Percentiles rank a stretch among this genome's conserved stretches.
Conservation (phyloP, 164 flowering plant genomes). For the Vitis cinerea region DNA sequence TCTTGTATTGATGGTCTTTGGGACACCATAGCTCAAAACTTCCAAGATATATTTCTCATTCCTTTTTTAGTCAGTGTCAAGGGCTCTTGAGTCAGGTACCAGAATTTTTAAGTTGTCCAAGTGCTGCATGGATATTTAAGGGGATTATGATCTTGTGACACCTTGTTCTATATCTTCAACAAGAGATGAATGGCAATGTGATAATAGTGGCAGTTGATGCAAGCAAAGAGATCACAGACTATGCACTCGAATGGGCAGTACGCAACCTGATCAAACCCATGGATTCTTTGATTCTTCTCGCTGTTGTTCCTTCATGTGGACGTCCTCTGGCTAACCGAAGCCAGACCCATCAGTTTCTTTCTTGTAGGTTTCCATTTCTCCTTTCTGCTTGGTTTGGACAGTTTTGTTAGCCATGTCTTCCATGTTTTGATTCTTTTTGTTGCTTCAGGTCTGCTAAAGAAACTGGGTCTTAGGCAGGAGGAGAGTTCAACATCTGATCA, state of each 20-base stretch:
- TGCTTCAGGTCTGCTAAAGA: constrained; percentile 27
- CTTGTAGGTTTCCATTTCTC: constrained; percentile 12
- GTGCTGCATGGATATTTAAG: too few species aligned
- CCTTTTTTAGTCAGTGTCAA: too few species aligned
- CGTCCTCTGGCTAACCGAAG: not conserved
- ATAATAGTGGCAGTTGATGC: constrained; percentile 41
- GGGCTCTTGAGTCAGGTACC: too few species aligned
- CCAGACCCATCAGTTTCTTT: constrained; percentile 12
- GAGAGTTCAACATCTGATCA: not conserved
- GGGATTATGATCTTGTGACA: too few species aligned
- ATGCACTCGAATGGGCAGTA: constrained; percentile 40
- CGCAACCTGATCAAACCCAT: constrained; percentile 26
- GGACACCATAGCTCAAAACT: too few species aligned
- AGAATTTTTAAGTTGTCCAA: too few species aligned
- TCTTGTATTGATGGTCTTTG: too few species aligned
- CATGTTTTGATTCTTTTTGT: not conserved
- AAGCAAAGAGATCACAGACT: constrained; percentile 37
- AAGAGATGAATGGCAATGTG: constrained; percentile 24
- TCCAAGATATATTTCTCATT: too few species aligned
- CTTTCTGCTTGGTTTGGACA: not conserved
- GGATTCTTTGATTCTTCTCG: constrained; percentile 32
- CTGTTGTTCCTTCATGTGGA: constrained; percentile 21
- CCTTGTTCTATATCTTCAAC: too few species aligned
- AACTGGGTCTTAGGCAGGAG: constrained; percentile 17
- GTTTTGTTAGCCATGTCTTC: not conserved